Evolutionary conservation across 2,329 filamentous ascomycete species (phyloP), one percentile per base, ranked within the genome.

Genomic region (Aquanectria penicillioides): DNA sequence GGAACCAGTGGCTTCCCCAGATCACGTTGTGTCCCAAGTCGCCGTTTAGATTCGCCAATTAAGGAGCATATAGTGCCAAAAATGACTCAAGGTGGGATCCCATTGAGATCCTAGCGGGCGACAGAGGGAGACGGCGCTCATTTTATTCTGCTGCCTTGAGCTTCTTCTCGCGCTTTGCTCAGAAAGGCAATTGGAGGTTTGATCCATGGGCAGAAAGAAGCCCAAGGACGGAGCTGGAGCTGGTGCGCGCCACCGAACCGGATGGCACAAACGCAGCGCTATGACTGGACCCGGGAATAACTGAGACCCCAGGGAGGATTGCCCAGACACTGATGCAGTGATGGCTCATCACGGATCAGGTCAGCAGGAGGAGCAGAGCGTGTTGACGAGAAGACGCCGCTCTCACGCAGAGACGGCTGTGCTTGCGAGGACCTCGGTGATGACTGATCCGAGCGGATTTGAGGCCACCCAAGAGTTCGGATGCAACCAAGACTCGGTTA

Each of bases 61-160:
- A 5, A 36, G 6, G 11, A n/a, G 6, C 20, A 18, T 37, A 28
- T 36, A 47, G 51, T 18, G 22, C 41, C 41, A 36, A 44, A 54
- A 54, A 55, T 47, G 51, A 48, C 34, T 55, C 43, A 23, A 18
- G 25, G 22, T 18, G 26, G 28, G 15, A n/a, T 33, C 18, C 28
- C 5, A 11, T 9, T 26, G 33, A 25, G 34, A 36, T 41, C 13
- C n/a, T 13, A 18, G 40, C 50, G 12, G 37, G 20, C 43, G 34
- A 31, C 25, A 15, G 44, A n/a, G 15, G 12, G 22, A 25, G 18
- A 41, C 15, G 11, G 11, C 28, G 17, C 17, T 8, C 43, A 31
- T 62, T 63, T 64, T 52, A 64, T 64, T 58, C 62, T 63, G 59
- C 56, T 64, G 56, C 60, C 62, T 64, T 63, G 62, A 29, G 59